These are phyloP conservation scores for Eimeria zaria DNA, from an alignment of 169 alveolate species.

Conservation along the genomic window DNA sequence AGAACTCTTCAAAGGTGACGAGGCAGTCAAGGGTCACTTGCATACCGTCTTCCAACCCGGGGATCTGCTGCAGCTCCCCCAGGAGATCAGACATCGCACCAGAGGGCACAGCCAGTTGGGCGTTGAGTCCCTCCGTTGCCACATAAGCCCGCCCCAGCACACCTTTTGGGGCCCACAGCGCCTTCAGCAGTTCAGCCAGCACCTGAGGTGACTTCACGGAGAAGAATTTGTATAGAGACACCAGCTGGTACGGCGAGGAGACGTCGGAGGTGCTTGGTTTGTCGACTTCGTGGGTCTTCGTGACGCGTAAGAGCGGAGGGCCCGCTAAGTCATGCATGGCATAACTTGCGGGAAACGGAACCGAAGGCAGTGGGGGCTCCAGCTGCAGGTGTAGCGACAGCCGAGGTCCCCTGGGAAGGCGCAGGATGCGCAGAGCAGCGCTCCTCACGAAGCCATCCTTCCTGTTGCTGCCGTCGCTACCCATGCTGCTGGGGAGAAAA, in stretches of 20 bases:
- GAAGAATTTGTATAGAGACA: constrained; percentile 81
- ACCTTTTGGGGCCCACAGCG: constrained; percentile 75
- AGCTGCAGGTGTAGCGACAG: constrained; percentile 23
- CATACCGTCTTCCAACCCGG: constrained; percentile 55
- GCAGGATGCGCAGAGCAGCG: constrained; percentile 26
- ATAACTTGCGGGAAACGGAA: constrained; percentile 17
- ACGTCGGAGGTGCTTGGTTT: background rate
- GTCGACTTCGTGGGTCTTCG: too few relatives aligned
- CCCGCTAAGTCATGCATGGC: background rate
- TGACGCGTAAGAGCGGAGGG: constrained; percentile 19
- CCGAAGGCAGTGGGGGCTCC: constrained; percentile 30
- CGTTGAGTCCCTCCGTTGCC: constrained; percentile 86
- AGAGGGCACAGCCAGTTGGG: constrained; percentile 84
- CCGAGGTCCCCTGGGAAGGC: constrained; percentile 55
- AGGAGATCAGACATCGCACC: background rate
- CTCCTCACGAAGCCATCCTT: background rate
- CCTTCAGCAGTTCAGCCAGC: constrained; percentile 70
- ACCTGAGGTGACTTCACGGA: constrained; percentile 44
- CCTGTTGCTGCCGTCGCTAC: background rate
- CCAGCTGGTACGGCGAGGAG: constrained; percentile 72
- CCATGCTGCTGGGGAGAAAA: background rate
- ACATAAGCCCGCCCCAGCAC: constrained; percentile 86
- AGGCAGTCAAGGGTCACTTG: constrained; percentile 72
- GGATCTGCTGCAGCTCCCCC: constrained; percentile 62
- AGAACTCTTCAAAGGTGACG: constrained; percentile 2